These are phyloP conservation scores for Senna tora DNA, from an alignment of 306 rosid species.

Conservation along the genomic window DNA sequence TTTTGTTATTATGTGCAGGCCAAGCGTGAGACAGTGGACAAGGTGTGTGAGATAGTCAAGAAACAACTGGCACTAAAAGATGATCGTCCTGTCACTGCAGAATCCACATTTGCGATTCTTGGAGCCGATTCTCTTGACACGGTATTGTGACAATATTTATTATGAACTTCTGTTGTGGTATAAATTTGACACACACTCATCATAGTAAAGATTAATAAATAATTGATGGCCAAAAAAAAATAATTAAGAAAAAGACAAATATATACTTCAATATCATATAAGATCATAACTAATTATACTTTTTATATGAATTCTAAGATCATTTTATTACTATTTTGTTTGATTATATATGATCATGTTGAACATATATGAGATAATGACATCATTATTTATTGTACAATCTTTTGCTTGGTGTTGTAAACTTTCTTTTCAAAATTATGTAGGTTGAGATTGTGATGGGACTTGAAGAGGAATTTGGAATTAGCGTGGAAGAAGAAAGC, in stretches of 20 bases:
- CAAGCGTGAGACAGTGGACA: slow-evolving; percentile 76
- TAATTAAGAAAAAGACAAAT: too few relatives aligned
- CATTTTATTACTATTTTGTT: too few relatives aligned
- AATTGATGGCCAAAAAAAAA: too few relatives aligned
- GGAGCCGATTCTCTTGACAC: slow-evolving; percentile 99
- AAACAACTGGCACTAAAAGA: slow-evolving; percentile 84
- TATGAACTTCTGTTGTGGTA: slow-evolving; percentile 6
- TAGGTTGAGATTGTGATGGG: slow-evolving; percentile 99
- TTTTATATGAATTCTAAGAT: too few relatives aligned
- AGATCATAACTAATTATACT: too few relatives aligned
- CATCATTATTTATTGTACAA: slow-evolving; percentile 1
- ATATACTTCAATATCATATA: too few relatives aligned
- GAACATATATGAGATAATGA: background rate
- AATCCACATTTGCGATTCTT: slow-evolving; percentile 76
- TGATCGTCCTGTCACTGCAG: slow-evolving; percentile 54
- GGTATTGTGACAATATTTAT: slow-evolving; percentile 47
- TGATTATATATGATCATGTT: too few relatives aligned
- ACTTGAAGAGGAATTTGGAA: slow-evolving; percentile 86
- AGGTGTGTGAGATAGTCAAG: slow-evolving; percentile 79
- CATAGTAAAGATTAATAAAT: background rate
- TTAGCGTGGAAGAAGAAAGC: slow-evolving; percentile 79
- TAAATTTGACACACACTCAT: background rate
- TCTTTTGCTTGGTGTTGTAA: slow-evolving; percentile 17
- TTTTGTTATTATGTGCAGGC: slow-evolving; percentile 58
- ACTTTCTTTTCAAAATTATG: slow-evolving; percentile 8